Conservation (phyloP, 108 stramenopile genomes). For the Schizochytrium sp. region DNA sequence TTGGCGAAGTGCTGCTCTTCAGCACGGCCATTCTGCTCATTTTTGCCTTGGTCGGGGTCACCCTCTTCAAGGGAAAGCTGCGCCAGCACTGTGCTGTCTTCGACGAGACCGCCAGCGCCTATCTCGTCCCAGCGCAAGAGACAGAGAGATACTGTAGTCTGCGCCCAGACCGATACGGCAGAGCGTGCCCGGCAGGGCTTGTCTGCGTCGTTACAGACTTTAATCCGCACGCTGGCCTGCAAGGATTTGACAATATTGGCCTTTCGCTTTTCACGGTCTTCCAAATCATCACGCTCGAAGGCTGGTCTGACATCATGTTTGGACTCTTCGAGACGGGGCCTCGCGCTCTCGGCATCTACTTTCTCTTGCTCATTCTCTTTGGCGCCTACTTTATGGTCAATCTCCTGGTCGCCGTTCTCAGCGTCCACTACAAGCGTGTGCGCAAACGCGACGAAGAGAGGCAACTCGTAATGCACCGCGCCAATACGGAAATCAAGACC, state of each 20-base stretch:
- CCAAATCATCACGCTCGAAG: not conserved
- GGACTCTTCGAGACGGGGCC: not conserved
- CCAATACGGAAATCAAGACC: not conserved
- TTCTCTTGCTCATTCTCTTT: conserved; percentile 49
- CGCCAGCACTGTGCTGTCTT: conserved; percentile 4
- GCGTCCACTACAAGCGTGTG: not conserved
- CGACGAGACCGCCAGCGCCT: not conserved
- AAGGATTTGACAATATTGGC: conserved; percentile 20
- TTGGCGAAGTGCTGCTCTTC: not conserved
- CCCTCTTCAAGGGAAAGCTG: conserved; percentile 21
- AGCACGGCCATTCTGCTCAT: conserved; percentile 18
- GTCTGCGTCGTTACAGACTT: not conserved
- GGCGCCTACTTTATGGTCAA: conserved; percentile 58
- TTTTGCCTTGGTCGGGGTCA: conserved; percentile 22
- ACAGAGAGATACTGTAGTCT: not conserved
- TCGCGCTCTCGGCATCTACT: conserved; percentile 26
- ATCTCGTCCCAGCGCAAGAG: not conserved
- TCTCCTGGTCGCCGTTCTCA: conserved; percentile 54
- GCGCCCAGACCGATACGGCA: not conserved
- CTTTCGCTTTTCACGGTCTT: not conserved
- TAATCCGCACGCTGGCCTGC: not conserved
- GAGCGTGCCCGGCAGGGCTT: not conserved
- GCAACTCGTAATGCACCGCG: not conserved
- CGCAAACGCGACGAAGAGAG: not conserved
- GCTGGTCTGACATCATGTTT: not conserved